These are phyloP conservation scores for Coniferiporia sulphurascens DNA, from an alignment of 1,284 basidiomycete genomes.

Conservation along the genomic window DNA sequence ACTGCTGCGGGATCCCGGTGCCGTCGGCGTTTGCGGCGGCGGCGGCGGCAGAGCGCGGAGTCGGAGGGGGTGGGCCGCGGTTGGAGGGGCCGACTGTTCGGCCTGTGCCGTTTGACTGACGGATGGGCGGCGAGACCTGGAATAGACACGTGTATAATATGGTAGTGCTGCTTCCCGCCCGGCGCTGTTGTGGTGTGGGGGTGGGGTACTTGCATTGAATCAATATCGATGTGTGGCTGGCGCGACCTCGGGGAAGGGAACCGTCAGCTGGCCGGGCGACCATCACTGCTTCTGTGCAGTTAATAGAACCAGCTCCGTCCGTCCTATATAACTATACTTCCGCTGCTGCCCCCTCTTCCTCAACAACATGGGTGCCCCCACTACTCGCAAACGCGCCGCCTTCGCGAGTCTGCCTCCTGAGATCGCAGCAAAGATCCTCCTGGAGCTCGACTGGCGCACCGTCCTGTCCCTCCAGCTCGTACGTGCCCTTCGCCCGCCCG, in stretches of 20 bases:
- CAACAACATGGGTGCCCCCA: not conserved
- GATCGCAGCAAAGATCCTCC: conserved; percentile 26
- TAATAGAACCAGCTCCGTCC: not conserved
- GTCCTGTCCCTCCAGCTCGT: conserved; percentile 40
- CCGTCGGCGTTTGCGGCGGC: conserved; percentile 82
- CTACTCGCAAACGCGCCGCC: not conserved
- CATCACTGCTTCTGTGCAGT: not conserved
- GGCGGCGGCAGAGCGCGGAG: conserved; percentile 37
- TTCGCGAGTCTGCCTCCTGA: conserved; percentile 28
- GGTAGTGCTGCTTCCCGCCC: no score
- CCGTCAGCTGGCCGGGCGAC: no score
- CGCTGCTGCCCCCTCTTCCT: not conserved
- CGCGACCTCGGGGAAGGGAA: no score
- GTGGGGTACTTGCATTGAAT: no score
- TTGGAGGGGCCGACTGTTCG: conserved; percentile 61
- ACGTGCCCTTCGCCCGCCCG: conserved; percentile 13
- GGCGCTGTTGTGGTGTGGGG: no score
- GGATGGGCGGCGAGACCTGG: not conserved
- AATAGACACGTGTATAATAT: not conserved
- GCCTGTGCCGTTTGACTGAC: conserved; percentile 79
- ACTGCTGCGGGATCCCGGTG: conserved; percentile 90
- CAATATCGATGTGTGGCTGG: no score
- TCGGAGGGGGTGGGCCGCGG: conserved; percentile 27
- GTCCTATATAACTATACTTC: not conserved
- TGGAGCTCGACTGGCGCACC: conserved; percentile 27